Conservation (phyloP, 179 eudicot genomes). For the Amaranthus tricolor region DNA sequence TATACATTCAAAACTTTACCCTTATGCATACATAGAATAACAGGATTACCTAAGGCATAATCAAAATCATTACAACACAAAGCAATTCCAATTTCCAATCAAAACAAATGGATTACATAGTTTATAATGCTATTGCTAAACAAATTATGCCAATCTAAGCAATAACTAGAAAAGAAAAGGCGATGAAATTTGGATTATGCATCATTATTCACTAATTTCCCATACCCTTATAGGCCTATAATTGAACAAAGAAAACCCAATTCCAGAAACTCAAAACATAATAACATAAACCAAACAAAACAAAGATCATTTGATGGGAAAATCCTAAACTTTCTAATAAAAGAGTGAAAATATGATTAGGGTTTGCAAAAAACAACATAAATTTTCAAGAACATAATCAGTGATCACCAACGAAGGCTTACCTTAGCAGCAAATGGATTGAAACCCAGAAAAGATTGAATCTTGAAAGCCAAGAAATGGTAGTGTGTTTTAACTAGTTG, state of each 20-base stretch:
- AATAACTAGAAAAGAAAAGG: too few relatives aligned
- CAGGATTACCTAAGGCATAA: not conserved
- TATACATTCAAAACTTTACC: not conserved
- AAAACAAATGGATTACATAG: slow-evolving; percentile 1
- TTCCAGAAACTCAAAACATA: not conserved
- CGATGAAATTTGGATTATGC: not conserved
- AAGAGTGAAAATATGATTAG: not conserved
- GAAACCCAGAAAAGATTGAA: slow-evolving; percentile 17
- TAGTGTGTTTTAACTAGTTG: not conserved
- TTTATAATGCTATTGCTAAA: not conserved
- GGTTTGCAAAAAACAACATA: slow-evolving; percentile 10
- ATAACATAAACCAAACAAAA: not conserved
- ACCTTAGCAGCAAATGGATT: not conserved
- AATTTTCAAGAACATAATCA: not conserved
- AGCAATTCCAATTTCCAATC: not conserved
- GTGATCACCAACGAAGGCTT: not conserved
- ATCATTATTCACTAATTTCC: not conserved
- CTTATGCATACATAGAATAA: not conserved
- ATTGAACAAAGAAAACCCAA: not conserved
- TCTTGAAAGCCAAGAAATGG: not conserved
- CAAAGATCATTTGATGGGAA: not conserved
- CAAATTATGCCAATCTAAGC: not conserved
- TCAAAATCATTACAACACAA: not conserved
- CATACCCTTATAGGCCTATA: not conserved
- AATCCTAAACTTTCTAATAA: not conserved